Base-by-base conservation (phyloP, 495 filamentous ascomycete species). In the Hyaloscypha hepaticicola region DNA sequence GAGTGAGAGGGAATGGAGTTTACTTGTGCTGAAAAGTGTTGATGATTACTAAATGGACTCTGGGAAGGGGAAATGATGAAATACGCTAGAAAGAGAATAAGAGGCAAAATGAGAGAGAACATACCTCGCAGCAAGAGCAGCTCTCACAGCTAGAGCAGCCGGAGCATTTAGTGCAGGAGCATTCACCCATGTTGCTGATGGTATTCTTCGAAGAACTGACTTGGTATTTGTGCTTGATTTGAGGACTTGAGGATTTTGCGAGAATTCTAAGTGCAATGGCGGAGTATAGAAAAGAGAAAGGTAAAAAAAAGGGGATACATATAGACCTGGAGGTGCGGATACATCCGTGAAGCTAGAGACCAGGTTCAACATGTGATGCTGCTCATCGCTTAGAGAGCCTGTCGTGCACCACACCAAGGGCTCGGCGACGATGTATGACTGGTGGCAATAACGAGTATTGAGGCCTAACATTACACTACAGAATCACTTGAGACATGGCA, bases 391-490 rank as follows among this genome's bases (percentile, higher is more conserved):
- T 45, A 45, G 11, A 16, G 38, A 9, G 38, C 11, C 38, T 16
- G 38, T 16, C 19, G 38, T 45, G 12, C 38, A 8, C 38, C 38
- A 45, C 38, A 45, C 38, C 38, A 45, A 19, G 19, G 38, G 7
- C 12, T 45, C 38, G 16, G 38, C 38, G 19, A 16, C 11, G 38
- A 45, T 9, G 3, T 45, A 1, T 6, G 12, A 33, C 12, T 6
- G 31, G 31, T 33, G 31, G 31, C 6, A 12, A 33, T 34, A 58
- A 1, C 21, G 22, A 26, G 26, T 16, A 24, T 60, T 50, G 41
- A 60, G 41, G 58, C 58, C 41, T 50, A 49, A 60, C 7, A 49
- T 60, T 50, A 60, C 58, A 60, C 58, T 28, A 50, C 58, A 60
- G 58, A 9, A 22, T 50, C 34, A 60, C 29, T 16, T 41, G 57